These are phyloP conservation scores for Septoria linicola DNA, from an alignment of 2,329 filamentous ascomycete genomes.

Conservation along the genomic window DNA sequence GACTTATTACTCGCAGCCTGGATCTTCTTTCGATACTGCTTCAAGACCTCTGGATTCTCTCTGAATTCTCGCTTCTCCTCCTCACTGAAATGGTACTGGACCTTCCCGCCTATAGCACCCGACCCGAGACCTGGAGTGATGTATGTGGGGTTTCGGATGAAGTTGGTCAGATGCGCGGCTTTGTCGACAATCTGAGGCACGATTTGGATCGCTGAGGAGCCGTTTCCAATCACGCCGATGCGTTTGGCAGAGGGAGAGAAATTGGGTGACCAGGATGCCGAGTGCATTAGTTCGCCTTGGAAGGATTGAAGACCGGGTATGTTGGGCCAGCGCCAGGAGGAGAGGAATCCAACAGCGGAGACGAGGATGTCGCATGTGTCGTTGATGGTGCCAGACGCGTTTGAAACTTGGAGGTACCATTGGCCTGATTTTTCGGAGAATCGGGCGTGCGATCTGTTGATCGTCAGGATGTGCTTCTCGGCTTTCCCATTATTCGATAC, in stretches of 20 bases:
- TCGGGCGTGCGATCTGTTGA: conserved; percentile 6
- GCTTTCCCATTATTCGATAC: too few species aligned
- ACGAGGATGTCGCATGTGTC: conserved; percentile 41
- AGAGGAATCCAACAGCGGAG: conserved; percentile 30
- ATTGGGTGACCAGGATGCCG: conserved; percentile 42
- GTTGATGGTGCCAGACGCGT: conserved; percentile 29
- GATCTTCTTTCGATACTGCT: conserved; percentile 40
- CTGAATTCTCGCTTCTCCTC: conserved; percentile 36
- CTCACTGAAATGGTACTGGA: conserved; percentile 34
- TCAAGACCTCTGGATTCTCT: conserved; percentile 37
- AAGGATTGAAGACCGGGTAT: conserved; percentile 45
- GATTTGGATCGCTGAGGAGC: conserved; percentile 45
- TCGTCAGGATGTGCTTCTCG: neutral
- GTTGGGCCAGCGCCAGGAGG: conserved; percentile 41
- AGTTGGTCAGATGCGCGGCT: conserved; percentile 36
- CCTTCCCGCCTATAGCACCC: conserved; percentile 32
- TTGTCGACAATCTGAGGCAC: conserved; percentile 42
- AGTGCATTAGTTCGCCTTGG: conserved; percentile 46
- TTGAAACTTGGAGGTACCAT: conserved; percentile 40
- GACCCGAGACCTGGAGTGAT: conserved; percentile 35
- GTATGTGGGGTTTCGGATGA: conserved; percentile 38
- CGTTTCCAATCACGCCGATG: conserved; percentile 46
- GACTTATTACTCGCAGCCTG: conserved; percentile 31
- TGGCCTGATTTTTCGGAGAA: conserved; percentile 29
- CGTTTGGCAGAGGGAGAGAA: conserved; percentile 41